These are phyloP conservation scores for Leccinum ochraceum DNA, from an alignment of 768 basidiomycete species.

Conservation along the genomic window DNA sequence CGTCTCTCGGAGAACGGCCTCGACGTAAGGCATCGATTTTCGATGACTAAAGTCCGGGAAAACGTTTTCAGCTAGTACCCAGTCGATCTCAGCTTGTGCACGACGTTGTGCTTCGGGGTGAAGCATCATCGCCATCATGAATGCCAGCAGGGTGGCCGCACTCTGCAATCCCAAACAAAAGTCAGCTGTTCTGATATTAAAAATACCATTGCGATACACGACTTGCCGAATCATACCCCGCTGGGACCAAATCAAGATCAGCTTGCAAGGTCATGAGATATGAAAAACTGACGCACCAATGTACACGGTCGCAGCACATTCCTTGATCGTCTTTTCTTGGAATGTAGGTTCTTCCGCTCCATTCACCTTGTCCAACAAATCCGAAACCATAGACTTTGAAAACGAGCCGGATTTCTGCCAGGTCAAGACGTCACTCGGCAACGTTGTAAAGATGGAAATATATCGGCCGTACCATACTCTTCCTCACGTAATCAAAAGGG, in stretches of 20 bases:
- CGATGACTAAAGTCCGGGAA: slow-evolving; percentile 31
- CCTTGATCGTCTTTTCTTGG: slow-evolving; percentile 28
- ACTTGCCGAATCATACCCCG: slow-evolving; percentile 31
- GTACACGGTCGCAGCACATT: slow-evolving; percentile 33
- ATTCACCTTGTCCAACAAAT: slow-evolving; percentile 23
- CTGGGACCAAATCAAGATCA: slow-evolving; percentile 9
- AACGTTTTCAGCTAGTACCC: slow-evolving; percentile 11
- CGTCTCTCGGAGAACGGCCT: slow-evolving; percentile 32
- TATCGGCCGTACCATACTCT: slow-evolving; percentile 24
- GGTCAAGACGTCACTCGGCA: slow-evolving; percentile 3
- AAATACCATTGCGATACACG: not conserved
- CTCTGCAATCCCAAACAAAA: slow-evolving; percentile 14
- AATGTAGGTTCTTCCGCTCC: slow-evolving; percentile 13
- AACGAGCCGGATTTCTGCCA: slow-evolving; percentile 26
- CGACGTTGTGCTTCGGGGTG: slow-evolving; percentile 32
- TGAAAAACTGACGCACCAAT: slow-evolving; percentile 22
- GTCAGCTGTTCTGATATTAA: not conserved
- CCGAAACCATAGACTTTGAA: slow-evolving; percentile 32
- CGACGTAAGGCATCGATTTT: slow-evolving; percentile 29
- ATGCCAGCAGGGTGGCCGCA: slow-evolving; percentile 23
- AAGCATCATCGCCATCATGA: slow-evolving; percentile 32
- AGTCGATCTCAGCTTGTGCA: slow-evolving; percentile 34
- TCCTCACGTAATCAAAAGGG: slow-evolving; percentile 32
- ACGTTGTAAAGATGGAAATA: not conserved
- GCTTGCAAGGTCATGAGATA: not conserved